Percentiles rank a stretch among this genome's conserved stretches.
Conservation (phyloP, 2,329 filamentous ascomycete genomes). For the Nectriaceae sp. region DNA sequence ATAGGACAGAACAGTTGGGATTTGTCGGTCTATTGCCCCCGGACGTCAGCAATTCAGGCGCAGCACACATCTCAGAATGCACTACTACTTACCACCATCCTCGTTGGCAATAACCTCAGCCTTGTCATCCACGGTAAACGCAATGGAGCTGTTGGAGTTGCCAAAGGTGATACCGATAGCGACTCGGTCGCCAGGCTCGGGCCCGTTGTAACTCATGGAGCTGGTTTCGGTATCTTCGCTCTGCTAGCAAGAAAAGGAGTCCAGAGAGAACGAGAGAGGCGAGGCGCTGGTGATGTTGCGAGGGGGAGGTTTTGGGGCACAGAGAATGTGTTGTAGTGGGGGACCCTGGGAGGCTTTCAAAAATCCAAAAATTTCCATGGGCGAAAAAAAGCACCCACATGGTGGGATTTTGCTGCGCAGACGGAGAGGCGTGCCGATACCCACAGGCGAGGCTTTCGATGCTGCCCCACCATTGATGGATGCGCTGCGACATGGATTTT, state of each 20-base stretch:
- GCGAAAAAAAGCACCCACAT: conserved; percentile 26
- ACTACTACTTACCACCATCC: conserved; percentile 73
- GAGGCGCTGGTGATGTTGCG: conserved; percentile 10
- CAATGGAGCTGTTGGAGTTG: conserved; percentile 98
- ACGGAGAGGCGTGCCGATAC: conserved; percentile 18
- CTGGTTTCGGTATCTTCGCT: conserved; percentile 11
- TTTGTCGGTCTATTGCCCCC: conserved; percentile 77
- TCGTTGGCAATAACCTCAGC: conserved; percentile 98
- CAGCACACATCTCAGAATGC: not conserved
- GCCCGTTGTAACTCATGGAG: conserved; percentile 50
- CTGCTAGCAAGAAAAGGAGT: conserved; percentile 2
- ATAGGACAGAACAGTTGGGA: conserved; percentile 92
- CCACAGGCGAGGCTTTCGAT: conserved; percentile 7
- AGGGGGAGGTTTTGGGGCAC: conserved; percentile 21
- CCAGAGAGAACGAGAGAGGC: conserved; percentile 6
- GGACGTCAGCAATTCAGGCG: conserved; percentile 11
- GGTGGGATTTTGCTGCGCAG: conserved; percentile 17
- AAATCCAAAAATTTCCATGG: conserved; percentile 15
- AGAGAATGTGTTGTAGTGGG: conserved; percentile 23
- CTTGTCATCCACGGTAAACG: conserved; percentile 89
- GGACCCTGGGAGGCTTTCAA: conserved; percentile 5
- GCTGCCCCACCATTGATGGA: conserved; percentile 5
- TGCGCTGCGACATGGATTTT: conserved; percentile 7
- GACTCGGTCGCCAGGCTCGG: conserved; percentile 59
- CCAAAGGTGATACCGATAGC: conserved; percentile 97